Evolutionary conservation across 495 filamentous ascomycete species (phyloP).

Genomic region (Lasiosphaeriaceae sp.): DNA sequence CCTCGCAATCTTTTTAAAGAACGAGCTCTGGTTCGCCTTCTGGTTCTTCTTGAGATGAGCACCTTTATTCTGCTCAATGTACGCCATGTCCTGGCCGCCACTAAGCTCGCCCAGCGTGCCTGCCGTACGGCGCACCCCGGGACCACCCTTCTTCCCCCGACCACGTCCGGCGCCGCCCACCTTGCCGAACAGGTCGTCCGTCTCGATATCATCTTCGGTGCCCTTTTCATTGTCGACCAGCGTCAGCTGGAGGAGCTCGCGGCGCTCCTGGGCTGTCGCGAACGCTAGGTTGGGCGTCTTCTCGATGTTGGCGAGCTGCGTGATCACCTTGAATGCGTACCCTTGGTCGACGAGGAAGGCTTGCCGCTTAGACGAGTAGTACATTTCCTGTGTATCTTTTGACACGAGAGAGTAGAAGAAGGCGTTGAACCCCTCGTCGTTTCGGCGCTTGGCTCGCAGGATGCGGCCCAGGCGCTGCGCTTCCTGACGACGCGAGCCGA

Average conservation of each 20-base stretch:
- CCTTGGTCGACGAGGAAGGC: conserved; percentile 98
- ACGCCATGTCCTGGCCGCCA: conserved; percentile 94
- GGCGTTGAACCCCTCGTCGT: conserved; percentile 98
- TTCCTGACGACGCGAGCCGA: conserved; percentile 95
- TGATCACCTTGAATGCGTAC: conserved; percentile 99
- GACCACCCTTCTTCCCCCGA: conserved; percentile 42
- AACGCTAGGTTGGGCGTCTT: conserved; percentile 77
- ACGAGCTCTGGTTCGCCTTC: conserved; percentile 46
- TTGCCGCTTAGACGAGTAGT: conserved; percentile 93
- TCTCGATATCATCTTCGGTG: conserved; percentile 71
- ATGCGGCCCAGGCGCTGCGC: conserved; percentile 94
- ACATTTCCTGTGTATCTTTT: conserved; percentile 98
- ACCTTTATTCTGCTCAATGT: conserved; percentile 83
- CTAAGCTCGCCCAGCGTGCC: conserved; percentile 80
- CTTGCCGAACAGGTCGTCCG: conserved; percentile 78
- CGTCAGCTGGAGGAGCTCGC: conserved; percentile 87
- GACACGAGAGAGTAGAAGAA: conserved; percentile 98
- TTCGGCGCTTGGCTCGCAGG: conserved; percentile 89
- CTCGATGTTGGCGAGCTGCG: conserved; percentile 88
- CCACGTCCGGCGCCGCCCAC: conserved; percentile 13
- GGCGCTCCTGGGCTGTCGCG: conserved; percentile 71
- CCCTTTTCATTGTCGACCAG: conserved; percentile 83
- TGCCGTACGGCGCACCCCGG: conserved; percentile 65
- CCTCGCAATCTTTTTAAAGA: conserved; percentile 78
- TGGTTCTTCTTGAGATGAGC: conserved; percentile 70